A percentile compares a stretch with the other conserved stretches of the same genome.
These are phyloP conservation scores for Hemisphaericaspora subhashii DNA, from an alignment of 1,139 yeast genomes.

Conservation along the genomic window DNA sequence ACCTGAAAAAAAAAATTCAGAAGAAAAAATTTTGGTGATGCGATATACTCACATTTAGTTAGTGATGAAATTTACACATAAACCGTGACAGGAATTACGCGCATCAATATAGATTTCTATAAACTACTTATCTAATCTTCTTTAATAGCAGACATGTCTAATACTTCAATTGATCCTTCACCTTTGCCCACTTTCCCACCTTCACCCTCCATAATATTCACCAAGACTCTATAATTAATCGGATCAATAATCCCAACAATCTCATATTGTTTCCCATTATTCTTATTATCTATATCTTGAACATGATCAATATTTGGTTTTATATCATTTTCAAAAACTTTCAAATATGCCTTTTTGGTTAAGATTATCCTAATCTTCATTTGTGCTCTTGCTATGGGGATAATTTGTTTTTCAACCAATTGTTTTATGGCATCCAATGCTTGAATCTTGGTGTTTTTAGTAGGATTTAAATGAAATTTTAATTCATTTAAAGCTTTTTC, in stretches of 20 bases:
- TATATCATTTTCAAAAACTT: slow-evolving; percentile 47
- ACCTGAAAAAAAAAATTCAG: slow-evolving; percentile 13
- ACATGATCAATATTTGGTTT: slow-evolving; percentile 52
- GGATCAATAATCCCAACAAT: slow-evolving; percentile 83
- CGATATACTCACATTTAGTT: slow-evolving; percentile 1
- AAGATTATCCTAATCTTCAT: slow-evolving; percentile 76
- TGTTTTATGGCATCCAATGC: slow-evolving; percentile 89
- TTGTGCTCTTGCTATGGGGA: slow-evolving; percentile 92
- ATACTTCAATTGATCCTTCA: slow-evolving; percentile 74
- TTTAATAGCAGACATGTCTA: slow-evolving; percentile 86
- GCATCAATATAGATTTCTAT: not conserved
- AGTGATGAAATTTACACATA: slow-evolving; percentile 3
- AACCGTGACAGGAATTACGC: not conserved
- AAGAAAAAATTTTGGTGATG: slow-evolving; percentile 4
- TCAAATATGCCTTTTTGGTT: slow-evolving; percentile 50
- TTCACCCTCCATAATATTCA: slow-evolving; percentile 45
- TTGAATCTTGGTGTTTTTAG: slow-evolving; percentile 79
- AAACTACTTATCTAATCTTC: slow-evolving; percentile 32
- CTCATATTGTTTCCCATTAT: slow-evolving; percentile 52
- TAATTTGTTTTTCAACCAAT: slow-evolving; percentile 72
- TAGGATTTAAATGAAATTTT: slow-evolving; percentile 78
- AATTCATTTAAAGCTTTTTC: slow-evolving; percentile 81
- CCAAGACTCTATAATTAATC: slow-evolving; percentile 71
- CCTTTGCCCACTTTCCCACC: slow-evolving; percentile 48
- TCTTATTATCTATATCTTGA: slow-evolving; percentile 52